A percentile compares a stretch with the other conserved stretches of the same genome.
phyloP scores from a whole-genome alignment of 108 stramenopile species.

The Craspedostauros australis region DNA sequence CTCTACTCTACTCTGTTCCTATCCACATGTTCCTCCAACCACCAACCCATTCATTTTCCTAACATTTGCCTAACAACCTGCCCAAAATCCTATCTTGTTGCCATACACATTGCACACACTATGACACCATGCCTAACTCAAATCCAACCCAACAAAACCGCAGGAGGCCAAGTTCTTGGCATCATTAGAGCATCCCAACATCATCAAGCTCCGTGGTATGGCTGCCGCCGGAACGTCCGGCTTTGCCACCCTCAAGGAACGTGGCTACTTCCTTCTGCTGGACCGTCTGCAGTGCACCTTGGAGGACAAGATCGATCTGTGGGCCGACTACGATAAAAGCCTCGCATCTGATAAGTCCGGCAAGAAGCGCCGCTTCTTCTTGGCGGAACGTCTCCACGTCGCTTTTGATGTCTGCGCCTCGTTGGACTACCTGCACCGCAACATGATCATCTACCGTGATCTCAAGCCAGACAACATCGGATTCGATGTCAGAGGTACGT shows the following conservation, averaged over 20 bases:
- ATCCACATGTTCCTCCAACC: too few relatives aligned
- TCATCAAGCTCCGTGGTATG: conserved; percentile 65
- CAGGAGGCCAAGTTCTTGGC: conserved; percentile 54
- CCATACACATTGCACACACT: background rate
- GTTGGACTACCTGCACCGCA: conserved; percentile 58
- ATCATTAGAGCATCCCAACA: conserved; percentile 49
- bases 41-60: too few relatives aligned
- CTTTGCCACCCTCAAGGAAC: conserved; percentile 39
- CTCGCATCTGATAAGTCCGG: conserved; percentile 7
- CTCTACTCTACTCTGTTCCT: too few relatives aligned
- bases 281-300: conserved; percentile 78
- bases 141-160: background rate
- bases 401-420: conserved; percentile 74
- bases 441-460: conserved; percentile 70
- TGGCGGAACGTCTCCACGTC: conserved; percentile 57
- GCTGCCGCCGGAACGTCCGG: conserved; percentile 65
- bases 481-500: conserved; percentile 46
- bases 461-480: conserved; percentile 69
- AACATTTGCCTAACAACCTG: too few relatives aligned
- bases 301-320: conserved; percentile 43
- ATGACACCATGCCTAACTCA: background rate
- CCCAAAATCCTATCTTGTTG: too few relatives aligned
- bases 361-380: conserved; percentile 29
- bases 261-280: conserved; percentile 74
- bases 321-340: conserved; percentile 35